These are phyloP conservation scores for Candida lessepsii DNA, from an alignment of 805 yeast species.

Conservation along the genomic window DNA sequence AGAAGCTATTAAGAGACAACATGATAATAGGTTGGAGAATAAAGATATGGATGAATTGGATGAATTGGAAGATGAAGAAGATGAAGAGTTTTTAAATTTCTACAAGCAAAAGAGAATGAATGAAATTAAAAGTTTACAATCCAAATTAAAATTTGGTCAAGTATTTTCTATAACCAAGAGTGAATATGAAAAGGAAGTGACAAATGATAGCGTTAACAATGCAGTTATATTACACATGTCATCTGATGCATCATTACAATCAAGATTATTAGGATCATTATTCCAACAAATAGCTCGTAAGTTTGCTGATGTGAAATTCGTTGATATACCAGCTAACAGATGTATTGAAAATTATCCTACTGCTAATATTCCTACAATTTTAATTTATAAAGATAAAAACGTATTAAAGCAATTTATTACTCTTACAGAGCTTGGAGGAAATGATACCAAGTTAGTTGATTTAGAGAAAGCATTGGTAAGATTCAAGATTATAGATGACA, in stretches of 20 bases:
- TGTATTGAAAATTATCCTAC: conserved; percentile 94
- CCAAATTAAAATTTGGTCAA: conserved; percentile 64
- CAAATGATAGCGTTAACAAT: conserved; percentile 67
- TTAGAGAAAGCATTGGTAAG: conserved; percentile 70
- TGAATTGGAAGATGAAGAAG: conserved; percentile 88
- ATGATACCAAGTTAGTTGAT: conserved; percentile 65
- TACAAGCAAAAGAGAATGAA: conserved; percentile 76
- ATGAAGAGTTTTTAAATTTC: conserved; percentile 78
- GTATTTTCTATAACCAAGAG: conserved; percentile 81
- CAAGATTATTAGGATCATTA: conserved; percentile 65
- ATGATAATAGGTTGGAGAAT: conserved; percentile 77
- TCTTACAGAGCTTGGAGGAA: conserved; percentile 79
- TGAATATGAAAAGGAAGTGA: conserved; percentile 82
- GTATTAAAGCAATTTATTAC: conserved; percentile 82
- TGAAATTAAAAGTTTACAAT: conserved; percentile 64
- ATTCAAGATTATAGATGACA: conserved; percentile 59
- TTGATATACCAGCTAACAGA: conserved; percentile 86
- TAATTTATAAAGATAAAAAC: conserved; percentile 75
- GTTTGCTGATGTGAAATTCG: conserved; percentile 82
- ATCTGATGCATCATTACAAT: conserved; percentile 64
- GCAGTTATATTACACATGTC: conserved; percentile 80
- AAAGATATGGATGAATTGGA: conserved; percentile 79
- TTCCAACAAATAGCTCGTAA: conserved; percentile 58
- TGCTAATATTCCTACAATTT: conserved; percentile 83
- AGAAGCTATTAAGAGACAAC: conserved; percentile 75